phyloP scores from a whole-genome alignment of 768 basidiomycete genomes.

The Gyrodon lividus region DNA sequence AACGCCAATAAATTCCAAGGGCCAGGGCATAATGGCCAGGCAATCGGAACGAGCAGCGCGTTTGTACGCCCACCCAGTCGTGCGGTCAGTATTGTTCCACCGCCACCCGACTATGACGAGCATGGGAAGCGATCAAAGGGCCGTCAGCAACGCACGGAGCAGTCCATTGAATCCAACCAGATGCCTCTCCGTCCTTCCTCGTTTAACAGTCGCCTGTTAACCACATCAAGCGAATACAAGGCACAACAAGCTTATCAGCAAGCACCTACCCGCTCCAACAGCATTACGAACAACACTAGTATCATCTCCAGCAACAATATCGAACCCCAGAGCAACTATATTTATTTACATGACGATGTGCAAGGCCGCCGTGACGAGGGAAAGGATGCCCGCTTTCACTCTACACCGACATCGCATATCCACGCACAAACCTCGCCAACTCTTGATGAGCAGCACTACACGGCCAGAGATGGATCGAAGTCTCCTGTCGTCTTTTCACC shows the following conservation, averaged over 20 bases:
- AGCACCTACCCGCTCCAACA: conserved; percentile 23
- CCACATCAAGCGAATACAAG: conserved; percentile 1
- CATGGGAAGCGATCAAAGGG: conserved; percentile 14
- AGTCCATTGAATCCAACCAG: conserved; percentile 4
- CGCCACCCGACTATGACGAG: conserved; percentile 23
- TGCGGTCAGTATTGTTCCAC: conserved; percentile 31
- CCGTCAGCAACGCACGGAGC: conserved; percentile 9
- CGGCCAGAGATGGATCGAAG: conserved; percentile 30
- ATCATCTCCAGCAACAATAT: conserved; percentile 16
- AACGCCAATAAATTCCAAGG: conserved; percentile 2
- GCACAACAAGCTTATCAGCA: conserved; percentile 13
- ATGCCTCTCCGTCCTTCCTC: neutral
- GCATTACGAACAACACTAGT: conserved; percentile 23
- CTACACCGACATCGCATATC: conserved; percentile 11
- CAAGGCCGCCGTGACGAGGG: conserved; percentile 4
- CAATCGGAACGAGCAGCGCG: neutral
- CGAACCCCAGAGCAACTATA: conserved; percentile 18
- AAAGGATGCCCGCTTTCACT: conserved; percentile 5
- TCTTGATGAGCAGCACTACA: conserved; percentile 13
- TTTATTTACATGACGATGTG: conserved; percentile 23
- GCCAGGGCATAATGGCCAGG: neutral
- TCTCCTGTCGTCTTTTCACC: conserved; percentile 65
- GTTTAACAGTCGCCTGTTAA: conserved; percentile 8
- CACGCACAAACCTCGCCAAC: conserved; percentile 14
- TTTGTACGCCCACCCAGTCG: conserved; percentile 27